Evolutionary conservation across 2,329 filamentous ascomycete genomes (phyloP).

Genomic region (Cladosporium velox): DNA sequence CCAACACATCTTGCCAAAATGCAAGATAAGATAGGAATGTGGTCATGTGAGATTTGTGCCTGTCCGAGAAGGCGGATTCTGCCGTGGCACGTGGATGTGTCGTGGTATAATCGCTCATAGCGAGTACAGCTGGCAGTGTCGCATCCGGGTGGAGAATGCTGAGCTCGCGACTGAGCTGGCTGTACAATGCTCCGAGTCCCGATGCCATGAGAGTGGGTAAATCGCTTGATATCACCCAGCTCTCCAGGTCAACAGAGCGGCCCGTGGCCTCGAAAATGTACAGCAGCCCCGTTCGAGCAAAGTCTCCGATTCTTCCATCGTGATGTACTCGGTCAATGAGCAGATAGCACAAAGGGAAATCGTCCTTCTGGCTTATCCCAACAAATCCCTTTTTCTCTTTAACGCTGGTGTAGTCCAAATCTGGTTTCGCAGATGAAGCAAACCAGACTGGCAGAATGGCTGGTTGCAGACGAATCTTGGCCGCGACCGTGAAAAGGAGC

Average conservation of each 20-base stretch:
- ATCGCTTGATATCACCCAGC: constrained; percentile 97
- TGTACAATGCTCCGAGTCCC: constrained; percentile 78
- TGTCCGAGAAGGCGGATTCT: constrained; percentile 70
- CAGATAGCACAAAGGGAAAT: constrained; percentile 94
- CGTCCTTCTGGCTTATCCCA: constrained; percentile 80
- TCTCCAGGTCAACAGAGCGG: constrained; percentile 77
- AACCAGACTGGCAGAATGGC: constrained; percentile 91
- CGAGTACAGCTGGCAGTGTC: constrained; percentile 77
- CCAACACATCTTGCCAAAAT: constrained; percentile 97
- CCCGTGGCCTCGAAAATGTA: constrained; percentile 96
- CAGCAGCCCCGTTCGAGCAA: constrained; percentile 87
- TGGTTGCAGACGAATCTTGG: constrained; percentile 89
- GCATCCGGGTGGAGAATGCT: constrained; percentile 76
- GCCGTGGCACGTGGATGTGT: constrained; percentile 69
- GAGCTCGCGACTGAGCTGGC: constrained; percentile 72
- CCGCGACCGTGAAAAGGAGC: constrained; percentile 91
- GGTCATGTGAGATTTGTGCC: constrained; percentile 83
- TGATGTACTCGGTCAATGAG: constrained; percentile 96
- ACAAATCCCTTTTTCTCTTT: constrained; percentile 69
- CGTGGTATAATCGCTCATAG: constrained; percentile 84
- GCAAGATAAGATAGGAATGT: constrained; percentile 93
- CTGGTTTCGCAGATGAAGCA: constrained; percentile 51
- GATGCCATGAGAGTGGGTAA: constrained; percentile 96
- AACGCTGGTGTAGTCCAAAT: constrained; percentile 42
- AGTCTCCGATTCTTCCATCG: constrained; percentile 91